Evolutionary conservation across 1,284 basidiomycete genomes (phyloP).

Genomic region (Rhodotorula mucilaginosa): DNA sequence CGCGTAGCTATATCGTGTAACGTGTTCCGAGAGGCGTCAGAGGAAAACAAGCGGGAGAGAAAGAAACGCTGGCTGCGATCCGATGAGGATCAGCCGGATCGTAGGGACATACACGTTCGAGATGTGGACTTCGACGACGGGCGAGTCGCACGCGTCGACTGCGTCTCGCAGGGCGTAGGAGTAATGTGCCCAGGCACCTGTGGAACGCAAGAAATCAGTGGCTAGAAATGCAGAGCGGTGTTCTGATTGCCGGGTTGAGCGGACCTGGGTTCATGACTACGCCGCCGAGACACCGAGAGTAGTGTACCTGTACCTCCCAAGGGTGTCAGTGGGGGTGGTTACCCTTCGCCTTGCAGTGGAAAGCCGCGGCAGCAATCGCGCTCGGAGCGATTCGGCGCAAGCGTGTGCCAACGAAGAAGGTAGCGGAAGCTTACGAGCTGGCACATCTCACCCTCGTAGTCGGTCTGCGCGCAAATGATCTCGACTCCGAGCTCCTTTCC

Average conservation of each 20-base stretch:
- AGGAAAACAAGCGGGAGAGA: no score
- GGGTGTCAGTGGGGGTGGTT: no score
- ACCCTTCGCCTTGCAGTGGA: neutral
- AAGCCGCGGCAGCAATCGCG: neutral
- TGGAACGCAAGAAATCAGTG: neutral
- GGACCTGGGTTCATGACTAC: constrained; percentile 40
- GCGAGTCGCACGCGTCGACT: constrained; percentile 40
- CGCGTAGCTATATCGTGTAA: constrained; percentile 23
- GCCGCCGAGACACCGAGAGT: constrained; percentile 39
- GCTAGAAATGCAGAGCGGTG: neutral
- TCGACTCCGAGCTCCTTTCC: constrained; percentile 41
- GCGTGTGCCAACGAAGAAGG: no score
- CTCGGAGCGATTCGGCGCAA: no score
- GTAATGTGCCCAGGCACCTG: constrained; percentile 37
- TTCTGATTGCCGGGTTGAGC: constrained; percentile 2
- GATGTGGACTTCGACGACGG: constrained; percentile 44
- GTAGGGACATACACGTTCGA: constrained; percentile 36
- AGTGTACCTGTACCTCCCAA: constrained; percentile 27
- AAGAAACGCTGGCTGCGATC: no score
- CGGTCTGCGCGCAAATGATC: constrained; percentile 43
- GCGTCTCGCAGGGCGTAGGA: constrained; percentile 43
- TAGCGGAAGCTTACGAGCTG: constrained; percentile 20
- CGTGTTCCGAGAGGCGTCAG: neutral
- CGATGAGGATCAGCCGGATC: no score
- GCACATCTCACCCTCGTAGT: constrained; percentile 42